Evolutionary conservation across 495 filamentous ascomycete species (phyloP).

Genomic region (Oidiodendron maius): DNA sequence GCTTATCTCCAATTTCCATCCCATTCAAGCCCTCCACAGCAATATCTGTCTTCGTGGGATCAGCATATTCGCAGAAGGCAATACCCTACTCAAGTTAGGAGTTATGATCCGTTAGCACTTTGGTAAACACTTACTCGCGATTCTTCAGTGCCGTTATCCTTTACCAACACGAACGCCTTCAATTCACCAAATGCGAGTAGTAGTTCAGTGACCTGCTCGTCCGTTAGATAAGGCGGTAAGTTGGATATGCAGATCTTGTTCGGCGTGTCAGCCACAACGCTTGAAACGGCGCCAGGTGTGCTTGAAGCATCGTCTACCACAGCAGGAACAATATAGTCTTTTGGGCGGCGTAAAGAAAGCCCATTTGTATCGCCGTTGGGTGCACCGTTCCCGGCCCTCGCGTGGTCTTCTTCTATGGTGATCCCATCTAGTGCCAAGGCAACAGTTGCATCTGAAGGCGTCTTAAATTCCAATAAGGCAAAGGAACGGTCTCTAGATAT

Average conservation of each 20-base stretch:
- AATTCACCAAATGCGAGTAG: conserved; percentile 85
- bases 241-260: conserved; percentile 94
- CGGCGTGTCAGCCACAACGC: conserved; percentile 79
- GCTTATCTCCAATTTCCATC: conserved; percentile 84
- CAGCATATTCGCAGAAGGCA: conserved; percentile 92
- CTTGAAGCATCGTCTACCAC: conserved; percentile 68
- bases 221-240: conserved; percentile 78
- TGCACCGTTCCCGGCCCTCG: conserved; percentile 41
- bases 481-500: conserved; percentile 71
- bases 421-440: conserved; percentile 87
- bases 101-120: conserved; percentile 3
- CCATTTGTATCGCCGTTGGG: conserved; percentile 52
- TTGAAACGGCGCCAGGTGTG: conserved; percentile 72
- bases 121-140: conserved; percentile 63
- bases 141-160: conserved; percentile 79
- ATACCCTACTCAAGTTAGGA: conserved; percentile 59
- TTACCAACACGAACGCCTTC: conserved; percentile 87
- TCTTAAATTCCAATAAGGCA: conserved; percentile 89
- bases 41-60: conserved; percentile 67
- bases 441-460: conserved; percentile 79
- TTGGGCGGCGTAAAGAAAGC: conserved; percentile 81
- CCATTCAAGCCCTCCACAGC: conserved; percentile 88
- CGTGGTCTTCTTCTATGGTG: conserved; percentile 70
- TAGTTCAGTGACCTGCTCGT: conserved; percentile 87
- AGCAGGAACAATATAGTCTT: conserved; percentile 94